Base-by-base conservation (phyloP, 768 basidiomycete species). In the Suillus decipiens region DNA sequence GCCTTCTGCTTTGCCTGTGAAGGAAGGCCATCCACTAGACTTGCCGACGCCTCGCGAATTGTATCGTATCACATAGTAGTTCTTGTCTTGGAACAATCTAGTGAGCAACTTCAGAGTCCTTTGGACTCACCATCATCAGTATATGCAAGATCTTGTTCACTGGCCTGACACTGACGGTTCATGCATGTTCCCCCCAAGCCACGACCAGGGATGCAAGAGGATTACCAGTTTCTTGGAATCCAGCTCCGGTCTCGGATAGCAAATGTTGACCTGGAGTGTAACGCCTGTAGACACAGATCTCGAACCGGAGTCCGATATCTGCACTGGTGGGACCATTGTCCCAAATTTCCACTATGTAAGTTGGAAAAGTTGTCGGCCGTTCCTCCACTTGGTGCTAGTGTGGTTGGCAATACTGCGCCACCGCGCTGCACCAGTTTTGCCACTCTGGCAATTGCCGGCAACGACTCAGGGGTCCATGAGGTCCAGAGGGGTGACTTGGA, bases 121-220 rank as follows among this genome's bases (percentile, higher is more conserved):
- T 59, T 19, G 17, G 59, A n/a, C 28, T 9, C 24, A 45, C 48
- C 9, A 39, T 63, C 17, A 39, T 63, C 15, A 47, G 15, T 43
- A 31, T 19, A 24, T 50, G 19, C 37, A 24, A 15, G 8, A 54
- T 55, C 59, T 43, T 48, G 54, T 9, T 14, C 22, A 47, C 47
- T 61, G 42, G 24, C 10, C 42, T 48, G 61, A 28, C 61, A 81
- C 90, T 70, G 72, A 93, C 92, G 88, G 84, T 68, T 94, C 91
- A 66, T 86, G 72, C 85, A 88, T 90, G 58, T 77, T 80, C 17
- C 92, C 92, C 1, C 92, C 92, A 0, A 93, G 80, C 82, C 91
- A 86, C n/a, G 89, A 87, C 92, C 92, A 94, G 7, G 93, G 93
- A 67, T 94, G 92, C 12, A 90, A 77, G 67, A 87, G 87, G n/a